Evolutionary conservation across 352 stramenopile species (phyloP).

Genomic region (Blastocystis sp.): DNA sequence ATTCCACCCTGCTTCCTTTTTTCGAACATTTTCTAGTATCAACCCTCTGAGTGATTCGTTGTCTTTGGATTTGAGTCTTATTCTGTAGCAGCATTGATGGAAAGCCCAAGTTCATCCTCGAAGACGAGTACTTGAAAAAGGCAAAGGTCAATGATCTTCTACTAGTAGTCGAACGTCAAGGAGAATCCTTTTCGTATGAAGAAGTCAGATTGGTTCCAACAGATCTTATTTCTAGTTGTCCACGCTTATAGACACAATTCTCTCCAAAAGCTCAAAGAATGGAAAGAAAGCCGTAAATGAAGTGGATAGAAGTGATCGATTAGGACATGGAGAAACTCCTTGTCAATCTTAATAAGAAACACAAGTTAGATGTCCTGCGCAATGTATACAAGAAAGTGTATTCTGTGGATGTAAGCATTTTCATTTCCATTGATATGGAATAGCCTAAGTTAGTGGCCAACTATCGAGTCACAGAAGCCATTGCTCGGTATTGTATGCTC

Average conservation of each 20-base stretch:
- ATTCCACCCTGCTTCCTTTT: too few species aligned
- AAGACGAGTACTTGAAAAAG: background rate
- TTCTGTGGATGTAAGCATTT: background rate
- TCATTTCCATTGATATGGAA: background rate
- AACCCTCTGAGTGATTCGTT: too few species aligned
- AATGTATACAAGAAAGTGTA: constrained; percentile 15
- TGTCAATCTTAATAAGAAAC: constrained; percentile 15
- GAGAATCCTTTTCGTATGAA: constrained; percentile 23
- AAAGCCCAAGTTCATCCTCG: background rate
- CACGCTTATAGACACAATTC: background rate
- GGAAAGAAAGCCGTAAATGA: background rate
- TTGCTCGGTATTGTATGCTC: background rate
- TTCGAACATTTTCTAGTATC: too few species aligned
- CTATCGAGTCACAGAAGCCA: constrained; percentile 5
- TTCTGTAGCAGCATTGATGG: too few species aligned
- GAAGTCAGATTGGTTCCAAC: background rate
- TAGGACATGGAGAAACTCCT: constrained; percentile 8
- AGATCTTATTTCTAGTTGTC: background rate
- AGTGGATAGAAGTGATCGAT: background rate
- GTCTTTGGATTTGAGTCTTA: too few species aligned
- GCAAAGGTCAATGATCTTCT: background rate
- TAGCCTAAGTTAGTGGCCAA: background rate
- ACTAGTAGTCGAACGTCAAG: background rate
- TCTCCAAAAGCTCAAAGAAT: background rate
- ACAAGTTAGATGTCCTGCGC: background rate